Evolutionary conservation across 805 yeast species (phyloP).

Genomic region (Candida germanica): DNA sequence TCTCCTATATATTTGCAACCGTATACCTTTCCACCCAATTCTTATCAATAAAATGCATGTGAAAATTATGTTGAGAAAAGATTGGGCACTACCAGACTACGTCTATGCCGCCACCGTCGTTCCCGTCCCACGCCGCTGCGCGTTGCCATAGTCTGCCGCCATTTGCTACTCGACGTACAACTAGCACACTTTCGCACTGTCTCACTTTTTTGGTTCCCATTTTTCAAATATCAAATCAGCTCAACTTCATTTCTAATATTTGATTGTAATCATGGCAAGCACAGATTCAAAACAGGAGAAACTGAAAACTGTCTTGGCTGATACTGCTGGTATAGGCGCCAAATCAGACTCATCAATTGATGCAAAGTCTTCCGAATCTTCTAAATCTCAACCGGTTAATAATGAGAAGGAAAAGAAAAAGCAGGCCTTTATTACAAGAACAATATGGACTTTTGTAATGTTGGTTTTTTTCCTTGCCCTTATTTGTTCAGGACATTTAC

Average conservation of each 20-base stretch:
- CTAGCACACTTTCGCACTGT: background rate
- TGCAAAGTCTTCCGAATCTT: too few species aligned
- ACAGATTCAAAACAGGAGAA: background rate
- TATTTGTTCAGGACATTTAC: slow-evolving; percentile 79
- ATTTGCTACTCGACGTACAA: too few species aligned
- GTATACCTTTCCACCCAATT: too few species aligned
- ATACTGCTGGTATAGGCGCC: too few species aligned
- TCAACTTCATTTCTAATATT: slow-evolving; percentile 4
- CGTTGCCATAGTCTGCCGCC: too few species aligned
- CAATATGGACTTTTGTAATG: slow-evolving; percentile 94
- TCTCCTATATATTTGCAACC: too few species aligned
- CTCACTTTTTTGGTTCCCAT: background rate
- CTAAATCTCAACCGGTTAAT: slow-evolving; percentile 14
- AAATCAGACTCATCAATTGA: too few species aligned
- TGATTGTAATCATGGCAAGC: background rate
- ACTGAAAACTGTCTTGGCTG: background rate
- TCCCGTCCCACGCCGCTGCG: too few species aligned
- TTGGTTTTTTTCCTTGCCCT: slow-evolving; percentile 66
- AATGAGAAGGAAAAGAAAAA: slow-evolving; percentile 63
- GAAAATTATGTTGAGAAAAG: too few species aligned
- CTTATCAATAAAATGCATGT: too few species aligned
- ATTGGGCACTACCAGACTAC: too few species aligned
- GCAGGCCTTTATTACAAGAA: slow-evolving; percentile 80
- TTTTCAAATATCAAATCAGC: slow-evolving; percentile 7
- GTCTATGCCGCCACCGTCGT: too few species aligned